Conservation (phyloP, 129 eudicot genomes). For the Smallanthus sonchifolius region DNA sequence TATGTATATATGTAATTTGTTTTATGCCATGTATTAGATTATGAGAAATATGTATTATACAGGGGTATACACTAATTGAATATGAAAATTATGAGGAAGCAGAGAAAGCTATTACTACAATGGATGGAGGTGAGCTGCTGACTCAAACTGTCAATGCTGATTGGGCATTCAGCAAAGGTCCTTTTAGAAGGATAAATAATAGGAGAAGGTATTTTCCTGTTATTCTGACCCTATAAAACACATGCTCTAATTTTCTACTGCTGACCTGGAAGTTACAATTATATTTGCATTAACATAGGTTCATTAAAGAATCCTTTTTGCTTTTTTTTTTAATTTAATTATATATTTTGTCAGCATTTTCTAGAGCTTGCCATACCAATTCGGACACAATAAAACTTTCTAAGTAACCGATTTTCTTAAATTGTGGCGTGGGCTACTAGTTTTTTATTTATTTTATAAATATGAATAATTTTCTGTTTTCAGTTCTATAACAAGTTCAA, state of each 20-base stretch:
- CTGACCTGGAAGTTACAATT: no score
- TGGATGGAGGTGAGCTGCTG: constrained; percentile 84
- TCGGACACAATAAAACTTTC: no score
- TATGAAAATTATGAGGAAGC: constrained; percentile 85
- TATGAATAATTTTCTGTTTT: no score
- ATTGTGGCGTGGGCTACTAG: no score
- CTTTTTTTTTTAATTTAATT: no score
- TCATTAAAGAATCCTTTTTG: no score
- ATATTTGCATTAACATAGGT: no score
- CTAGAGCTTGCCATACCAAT: no score
- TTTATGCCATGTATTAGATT: not conserved
- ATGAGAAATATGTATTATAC: not conserved
- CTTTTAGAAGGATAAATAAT: constrained; percentile 61
- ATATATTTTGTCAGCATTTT: no score
- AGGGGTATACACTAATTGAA: constrained; percentile 97
- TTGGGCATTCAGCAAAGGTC: constrained; percentile 99
- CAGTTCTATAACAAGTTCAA: no score
- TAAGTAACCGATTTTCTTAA: no score
- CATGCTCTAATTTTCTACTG: not conserved
- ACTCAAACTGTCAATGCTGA: constrained; percentile 69
- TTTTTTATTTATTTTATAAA: no score
- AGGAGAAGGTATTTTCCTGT: constrained; percentile 59
- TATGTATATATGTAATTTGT: not conserved
- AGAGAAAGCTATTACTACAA: constrained; percentile 60
- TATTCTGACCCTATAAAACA: not conserved